Conservation (phyloP, 2,329 filamentous ascomycete species). For the Septoria linicola region DNA sequence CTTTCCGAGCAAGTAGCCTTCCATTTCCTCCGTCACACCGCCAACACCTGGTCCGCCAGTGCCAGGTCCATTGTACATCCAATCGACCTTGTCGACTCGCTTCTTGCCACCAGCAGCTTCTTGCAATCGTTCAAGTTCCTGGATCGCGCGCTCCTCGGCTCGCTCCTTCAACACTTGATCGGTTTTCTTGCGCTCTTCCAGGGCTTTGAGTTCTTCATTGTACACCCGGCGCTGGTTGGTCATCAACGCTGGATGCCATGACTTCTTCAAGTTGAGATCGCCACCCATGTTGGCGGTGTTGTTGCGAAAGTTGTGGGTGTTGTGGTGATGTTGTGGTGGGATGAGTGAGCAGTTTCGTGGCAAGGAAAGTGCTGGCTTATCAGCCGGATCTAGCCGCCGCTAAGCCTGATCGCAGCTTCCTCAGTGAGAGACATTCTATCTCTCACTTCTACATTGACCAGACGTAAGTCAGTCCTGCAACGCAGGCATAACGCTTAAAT, state of each 20-base stretch:
- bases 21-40: slow-evolving; percentile 73
- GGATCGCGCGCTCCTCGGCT: slow-evolving; percentile 86
- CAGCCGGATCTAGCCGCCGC: no score
- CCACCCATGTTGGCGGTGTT: slow-evolving; percentile 71
- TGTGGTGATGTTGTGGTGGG: no score
- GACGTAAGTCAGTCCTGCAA: no score
- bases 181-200: slow-evolving; percentile 91
- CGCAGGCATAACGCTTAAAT: no score
- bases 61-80: slow-evolving; percentile 94
- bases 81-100: slow-evolving; percentile 81
- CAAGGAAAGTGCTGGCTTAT: not conserved
- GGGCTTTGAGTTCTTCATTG: slow-evolving; percentile 86
- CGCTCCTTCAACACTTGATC: slow-evolving; percentile 90
- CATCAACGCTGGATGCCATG: slow-evolving; percentile 88
- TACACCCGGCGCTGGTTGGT: slow-evolving; percentile 89
- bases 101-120: slow-evolving; percentile 84
- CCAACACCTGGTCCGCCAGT: slow-evolving; percentile 70
- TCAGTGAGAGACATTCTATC: no score
- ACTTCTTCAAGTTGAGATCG: slow-evolving; percentile 88
- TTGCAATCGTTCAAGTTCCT: slow-evolving; percentile 86
- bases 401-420: no score
- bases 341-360: slow-evolving; percentile 7
- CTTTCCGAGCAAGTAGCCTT: slow-evolving; percentile 90
- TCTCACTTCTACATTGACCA: no score
- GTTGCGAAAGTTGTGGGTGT: slow-evolving; percentile 6